Evolutionary conservation across 495 filamentous ascomycete species (phyloP), one percentile per base, ranked within the genome.

Genomic region (Darksidea phi): DNA sequence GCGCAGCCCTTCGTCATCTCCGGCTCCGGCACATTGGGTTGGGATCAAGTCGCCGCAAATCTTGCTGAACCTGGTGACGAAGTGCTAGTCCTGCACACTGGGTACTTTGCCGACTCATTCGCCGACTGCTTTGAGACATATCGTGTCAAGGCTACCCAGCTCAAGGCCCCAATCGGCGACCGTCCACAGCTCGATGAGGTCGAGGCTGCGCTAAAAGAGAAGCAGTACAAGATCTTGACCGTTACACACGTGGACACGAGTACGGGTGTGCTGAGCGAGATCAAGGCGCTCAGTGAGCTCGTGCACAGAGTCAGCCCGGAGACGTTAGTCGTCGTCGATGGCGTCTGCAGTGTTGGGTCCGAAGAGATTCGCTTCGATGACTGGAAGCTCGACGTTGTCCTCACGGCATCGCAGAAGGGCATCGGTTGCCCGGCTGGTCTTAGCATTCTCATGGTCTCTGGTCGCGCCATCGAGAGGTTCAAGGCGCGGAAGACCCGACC

Each of bases 201-300:
- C 54, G 91, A 97, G 76, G 80, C 85, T 70, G 91, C 90, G 15
- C 79, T 98, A 53, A 86, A 87, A 71, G 82, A 88, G 79, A 96
- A 93, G 77, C 79, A 84, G 58, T 97, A 96, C 78, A 96, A 96
- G 81, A 61, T 89, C 50, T 77, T 98, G 69, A 97, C 94, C 43
- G 86, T 97, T 59, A 98, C 94, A 6, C 94, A 98, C 74, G 92
- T 96, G 57, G 94, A 98, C 69, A 98, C 94, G 21, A 96, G 91
- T 6, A 98, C 94, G 38, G 94, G 94, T 50, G 94, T 98, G 6
- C 79, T 98, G 48, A 91, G 85, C 68, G 94, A 98, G 63, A 80
- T 98, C 66, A 86, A 95, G 79, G 80, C 82, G 43, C 76, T 98
- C 38, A 84, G 90, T 15, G 87, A 88, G 71, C 74, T 95, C 17